Evolutionary conservation across 805 yeast species (phyloP).

Genomic region (Sungouiella blattae): DNA sequence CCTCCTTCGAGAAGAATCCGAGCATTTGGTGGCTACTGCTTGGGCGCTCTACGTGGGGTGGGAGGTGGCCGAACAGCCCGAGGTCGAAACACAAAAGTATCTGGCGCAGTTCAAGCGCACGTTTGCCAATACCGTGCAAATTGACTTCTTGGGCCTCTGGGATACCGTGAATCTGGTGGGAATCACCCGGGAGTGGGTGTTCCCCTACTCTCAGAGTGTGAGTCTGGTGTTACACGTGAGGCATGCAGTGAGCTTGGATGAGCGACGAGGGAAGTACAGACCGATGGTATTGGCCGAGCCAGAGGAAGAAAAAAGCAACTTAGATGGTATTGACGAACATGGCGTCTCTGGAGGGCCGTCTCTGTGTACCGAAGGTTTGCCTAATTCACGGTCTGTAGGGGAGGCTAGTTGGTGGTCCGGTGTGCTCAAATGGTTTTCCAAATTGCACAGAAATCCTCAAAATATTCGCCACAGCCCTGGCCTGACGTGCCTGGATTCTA

Average conservation of each 20-base stretch:
- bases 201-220: slow-evolving; percentile 44
- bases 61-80: slow-evolving; percentile 28
- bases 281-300: slow-evolving; percentile 10
- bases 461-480: no score
- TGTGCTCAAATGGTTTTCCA: no score
- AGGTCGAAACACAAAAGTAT: slow-evolving; percentile 40
- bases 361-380: no score
- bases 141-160: slow-evolving; percentile 64
- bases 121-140: slow-evolving; percentile 44
- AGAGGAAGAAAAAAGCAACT: no score
- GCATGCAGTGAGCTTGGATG: slow-evolving; percentile 68
- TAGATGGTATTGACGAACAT: no score
- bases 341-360: no score
- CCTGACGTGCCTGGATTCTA: no score
- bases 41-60: slow-evolving; percentile 62
- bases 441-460: no score
- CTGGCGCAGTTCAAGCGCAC: slow-evolving; percentile 53
- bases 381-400: no score
- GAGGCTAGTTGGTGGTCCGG: no score
- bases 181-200: slow-evolving; percentile 50
- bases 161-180: slow-evolving; percentile 72
- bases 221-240: slow-evolving; percentile 52
- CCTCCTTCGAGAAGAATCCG: slow-evolving; percentile 50
- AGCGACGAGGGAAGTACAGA: slow-evolving; percentile 55
- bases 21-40: slow-evolving; percentile 54